These are phyloP conservation scores for Myxozyma sirexii DNA, from an alignment of 805 yeast genomes.

Conservation along the genomic window DNA sequence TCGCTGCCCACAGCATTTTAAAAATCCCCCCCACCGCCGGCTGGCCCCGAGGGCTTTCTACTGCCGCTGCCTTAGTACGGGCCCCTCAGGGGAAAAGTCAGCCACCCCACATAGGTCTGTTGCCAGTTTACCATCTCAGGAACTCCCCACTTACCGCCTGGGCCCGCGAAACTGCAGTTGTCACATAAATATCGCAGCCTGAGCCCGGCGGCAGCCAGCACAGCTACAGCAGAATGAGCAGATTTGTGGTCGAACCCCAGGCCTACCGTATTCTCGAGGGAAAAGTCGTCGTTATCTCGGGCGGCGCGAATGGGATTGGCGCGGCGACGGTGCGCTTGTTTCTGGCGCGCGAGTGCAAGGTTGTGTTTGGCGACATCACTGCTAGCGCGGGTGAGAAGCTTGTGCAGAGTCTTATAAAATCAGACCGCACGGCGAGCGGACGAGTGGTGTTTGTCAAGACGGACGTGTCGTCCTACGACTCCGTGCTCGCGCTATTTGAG, in stretches of 20 bases:
- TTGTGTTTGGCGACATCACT: constrained; percentile 19
- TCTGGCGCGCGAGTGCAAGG: constrained; percentile 18
- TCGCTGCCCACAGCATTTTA: neutral
- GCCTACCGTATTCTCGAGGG: constrained; percentile 10
- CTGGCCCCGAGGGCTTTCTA: neutral
- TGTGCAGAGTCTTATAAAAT: neutral
- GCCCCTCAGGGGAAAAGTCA: constrained; percentile 8
- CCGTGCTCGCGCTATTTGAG: constrained; percentile 9
- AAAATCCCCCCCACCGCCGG: too few relatives aligned
- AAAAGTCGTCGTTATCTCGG: constrained; percentile 12
- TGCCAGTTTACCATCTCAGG: neutral
- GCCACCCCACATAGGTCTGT: neutral
- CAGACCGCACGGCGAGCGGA: neutral
- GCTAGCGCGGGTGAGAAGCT: constrained; percentile 5
- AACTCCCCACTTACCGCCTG: neutral
- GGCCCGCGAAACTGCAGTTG: too few relatives aligned
- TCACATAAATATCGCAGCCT: too few relatives aligned
- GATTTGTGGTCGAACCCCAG: constrained; percentile 12
- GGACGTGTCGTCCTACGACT: constrained; percentile 14
- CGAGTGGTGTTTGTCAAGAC: constrained; percentile 13
- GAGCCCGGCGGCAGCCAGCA: too few relatives aligned
- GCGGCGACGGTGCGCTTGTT: constrained; percentile 18
- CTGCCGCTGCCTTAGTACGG: neutral
- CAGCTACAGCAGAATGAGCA: constrained; percentile 9
- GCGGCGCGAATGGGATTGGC: constrained; percentile 27